These are phyloP conservation scores for Tolypocladium tundrense DNA, from an alignment of 2,329 filamentous ascomycete species.

Conservation along the genomic window DNA sequence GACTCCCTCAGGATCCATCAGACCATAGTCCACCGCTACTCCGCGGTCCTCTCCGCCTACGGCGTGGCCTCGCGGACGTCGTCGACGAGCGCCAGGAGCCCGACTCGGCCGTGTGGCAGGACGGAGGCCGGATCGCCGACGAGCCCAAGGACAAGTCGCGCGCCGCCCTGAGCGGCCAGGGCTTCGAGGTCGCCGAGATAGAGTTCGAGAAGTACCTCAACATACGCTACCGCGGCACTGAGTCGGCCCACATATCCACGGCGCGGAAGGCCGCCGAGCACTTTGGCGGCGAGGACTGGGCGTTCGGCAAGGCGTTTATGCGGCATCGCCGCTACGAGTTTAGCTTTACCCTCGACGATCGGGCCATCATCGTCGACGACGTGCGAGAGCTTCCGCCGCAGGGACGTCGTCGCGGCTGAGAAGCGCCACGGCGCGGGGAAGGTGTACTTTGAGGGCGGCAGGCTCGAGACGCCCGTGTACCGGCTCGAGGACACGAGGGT, in stretches of 20 bases:
- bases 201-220: constrained; percentile 51
- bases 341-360: constrained; percentile 48
- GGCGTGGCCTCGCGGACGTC: constrained; percentile 34
- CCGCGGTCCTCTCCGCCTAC: constrained; percentile 34
- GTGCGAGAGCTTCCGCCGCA: constrained; percentile 62
- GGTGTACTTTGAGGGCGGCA: constrained; percentile 11
- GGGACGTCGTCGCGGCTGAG: constrained; percentile 27
- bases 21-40: constrained; percentile 33
- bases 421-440: constrained; percentile 8
- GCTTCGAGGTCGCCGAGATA: constrained; percentile 50
- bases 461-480: constrained; percentile 14
- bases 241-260: constrained; percentile 79
- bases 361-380: constrained; percentile 30
- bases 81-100: constrained; percentile 30
- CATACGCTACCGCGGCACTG: constrained; percentile 83
- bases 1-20: constrained; percentile 30
- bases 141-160: constrained; percentile 69
- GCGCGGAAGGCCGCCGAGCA: constrained; percentile 48
- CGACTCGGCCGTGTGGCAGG: constrained; percentile 50
- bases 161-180: constrained; percentile 60
- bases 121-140: constrained; percentile 44
- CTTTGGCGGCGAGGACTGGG: constrained; percentile 61
- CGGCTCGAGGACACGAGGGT: constrained; percentile 12
- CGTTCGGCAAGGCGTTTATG: constrained; percentile 75
- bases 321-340: constrained; percentile 73